Evolutionary conservation across 73 alveolate species (phyloP), one percentile per base, ranked within the genome.

Genomic region (Paramecium sonneborni): DNA sequence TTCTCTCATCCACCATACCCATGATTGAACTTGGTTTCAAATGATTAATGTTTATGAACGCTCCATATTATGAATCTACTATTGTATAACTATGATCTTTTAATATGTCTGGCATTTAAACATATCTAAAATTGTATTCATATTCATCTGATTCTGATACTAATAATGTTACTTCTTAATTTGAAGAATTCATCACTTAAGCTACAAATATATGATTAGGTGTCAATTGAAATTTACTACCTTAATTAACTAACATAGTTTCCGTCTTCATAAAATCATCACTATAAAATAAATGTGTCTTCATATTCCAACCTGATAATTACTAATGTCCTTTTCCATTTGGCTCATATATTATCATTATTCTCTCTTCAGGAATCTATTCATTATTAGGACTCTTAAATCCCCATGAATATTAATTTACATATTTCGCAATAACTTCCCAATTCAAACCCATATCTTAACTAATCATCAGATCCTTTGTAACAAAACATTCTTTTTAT

Each of bases 391-490:
- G 67, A 67, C 9, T n/a, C n/a, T 69, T 88, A 34, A 92, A 35
- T 9, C 95, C 98, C 99, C 99, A 97, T 14, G 95, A 93, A 86
- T 95, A 97, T 93, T 96, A 96, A 38, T 93, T 95, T 10, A 97
- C 99, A 76, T 96, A 95, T 32, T 92, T 90, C 34, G 87, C 86
- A 32, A 97, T 52, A 62, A 85, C 91, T 32, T 91, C 92, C 98
- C 98, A 97, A 62, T 93, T 74, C 18, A 37, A 79, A 10, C 99
- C 99, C 82, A 69, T 70, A 37, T 88, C 87, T 70, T 88, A 37
- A 43, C 91, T 69, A 3, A 88, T 11, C 85, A 68, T 69, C 57
- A 97, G 70, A 93, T 97, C 99, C 37, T 94, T 79, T 7, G 99
- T 97, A 37, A 85, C 69, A 68, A 86, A 94, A 18, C 97, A 93